A percentile compares a stretch with the other conserved stretches of the same genome.
These are phyloP conservation scores for Tetradesmus obliquus DNA, from an alignment of 139 green algal species.

Conservation along the genomic window DNA sequence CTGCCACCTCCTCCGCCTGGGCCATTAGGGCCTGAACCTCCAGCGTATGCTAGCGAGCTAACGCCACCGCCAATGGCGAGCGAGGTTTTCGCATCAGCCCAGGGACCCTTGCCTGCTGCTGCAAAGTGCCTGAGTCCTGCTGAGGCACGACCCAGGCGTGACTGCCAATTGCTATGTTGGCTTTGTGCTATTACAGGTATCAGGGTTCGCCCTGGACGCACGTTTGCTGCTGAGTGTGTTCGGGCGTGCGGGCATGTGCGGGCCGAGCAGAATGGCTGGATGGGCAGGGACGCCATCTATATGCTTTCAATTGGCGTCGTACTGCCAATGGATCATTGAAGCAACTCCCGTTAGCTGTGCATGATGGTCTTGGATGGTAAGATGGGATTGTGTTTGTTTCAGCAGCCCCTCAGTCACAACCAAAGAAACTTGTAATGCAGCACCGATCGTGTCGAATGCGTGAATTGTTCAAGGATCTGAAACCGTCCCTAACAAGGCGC, in stretches of 20 bases:
- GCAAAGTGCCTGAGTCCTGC: constrained; percentile 2
- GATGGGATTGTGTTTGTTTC: not conserved
- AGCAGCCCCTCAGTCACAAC: not conserved
- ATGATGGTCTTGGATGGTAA: not conserved
- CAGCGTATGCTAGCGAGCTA: constrained; percentile 8
- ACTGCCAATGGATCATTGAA: not conserved
- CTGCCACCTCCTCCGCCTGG: not conserved
- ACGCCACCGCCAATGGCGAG: constrained; percentile 32
- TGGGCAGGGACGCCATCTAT: not conserved
- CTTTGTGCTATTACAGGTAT: not conserved
- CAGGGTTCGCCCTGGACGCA: not conserved
- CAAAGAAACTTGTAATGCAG: not conserved
- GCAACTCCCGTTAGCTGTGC: not conserved
- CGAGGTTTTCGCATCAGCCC: not conserved
- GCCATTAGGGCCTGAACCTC: not conserved
- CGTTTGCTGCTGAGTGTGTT: not conserved
- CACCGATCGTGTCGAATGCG: not conserved
- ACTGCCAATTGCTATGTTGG: not conserved
- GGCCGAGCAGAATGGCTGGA: not conserved
- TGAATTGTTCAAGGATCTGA: not conserved
- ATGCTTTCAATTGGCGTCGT: not conserved
- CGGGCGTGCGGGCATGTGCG: not conserved
- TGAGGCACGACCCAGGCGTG: not conserved
- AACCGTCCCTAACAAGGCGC: not conserved
- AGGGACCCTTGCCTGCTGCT: not conserved